Conservation (phyloP, 805 yeast genomes). For the Metschnikowia similis region DNA sequence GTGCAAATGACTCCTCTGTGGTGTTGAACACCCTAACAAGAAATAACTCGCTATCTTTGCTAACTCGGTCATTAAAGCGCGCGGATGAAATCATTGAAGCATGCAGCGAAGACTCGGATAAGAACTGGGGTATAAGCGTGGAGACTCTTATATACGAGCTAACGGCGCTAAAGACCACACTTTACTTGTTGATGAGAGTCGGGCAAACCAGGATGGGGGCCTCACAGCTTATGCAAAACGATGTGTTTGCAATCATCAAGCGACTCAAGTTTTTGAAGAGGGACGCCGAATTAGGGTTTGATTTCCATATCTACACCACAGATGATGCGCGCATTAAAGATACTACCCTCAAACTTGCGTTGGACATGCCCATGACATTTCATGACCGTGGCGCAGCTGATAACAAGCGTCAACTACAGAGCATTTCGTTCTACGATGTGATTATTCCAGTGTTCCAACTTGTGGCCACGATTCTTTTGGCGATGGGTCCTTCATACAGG, state of each 20-base stretch:
- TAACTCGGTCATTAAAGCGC: conserved; percentile 64
- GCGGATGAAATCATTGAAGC: conserved; percentile 58
- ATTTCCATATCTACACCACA: conserved; percentile 37
- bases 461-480: conserved; percentile 58
- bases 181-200: conserved; percentile 66
- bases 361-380: conserved; percentile 49
- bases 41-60: conserved; percentile 59
- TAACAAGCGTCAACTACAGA: conserved; percentile 2
- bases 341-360: conserved; percentile 38
- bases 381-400: conserved; percentile 2
- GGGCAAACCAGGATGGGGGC: conserved; percentile 80
- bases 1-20: conserved; percentile 44
- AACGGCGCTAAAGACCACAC: conserved; percentile 68
- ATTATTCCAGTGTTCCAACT: conserved; percentile 73
- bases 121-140: conserved; percentile 33
- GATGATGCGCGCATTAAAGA: conserved; percentile 4
- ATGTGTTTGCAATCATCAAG: conserved; percentile 59
- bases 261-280: conserved; percentile 53
- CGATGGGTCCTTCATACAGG: conserved; percentile 74
- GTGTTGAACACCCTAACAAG: conserved; percentile 58
- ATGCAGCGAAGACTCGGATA: conserved; percentile 19
- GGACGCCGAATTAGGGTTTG: conserved; percentile 79
- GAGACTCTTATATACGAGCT: conserved; percentile 65
- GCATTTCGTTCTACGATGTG: conserved; percentile 59
- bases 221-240: conserved; percentile 66